Percentiles rank a stretch among this genome's conserved stretches.
Evolutionary conservation across 768 basidiomycete genomes (phyloP).

Genomic region (Mycena galopus): DNA sequence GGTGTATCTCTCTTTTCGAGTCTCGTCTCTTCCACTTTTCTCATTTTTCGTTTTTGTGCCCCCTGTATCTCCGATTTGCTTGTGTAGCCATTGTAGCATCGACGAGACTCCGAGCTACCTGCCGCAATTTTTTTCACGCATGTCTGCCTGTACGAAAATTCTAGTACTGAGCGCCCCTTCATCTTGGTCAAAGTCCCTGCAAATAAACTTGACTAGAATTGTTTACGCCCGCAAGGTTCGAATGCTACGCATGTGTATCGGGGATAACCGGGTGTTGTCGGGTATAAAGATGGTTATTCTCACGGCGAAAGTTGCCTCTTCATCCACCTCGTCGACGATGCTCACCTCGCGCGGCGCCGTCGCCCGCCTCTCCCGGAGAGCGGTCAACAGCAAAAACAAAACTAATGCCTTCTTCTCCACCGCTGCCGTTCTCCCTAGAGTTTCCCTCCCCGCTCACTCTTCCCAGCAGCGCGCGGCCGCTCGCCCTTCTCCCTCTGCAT

Average conservation of each 20-base stretch:
- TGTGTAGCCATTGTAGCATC: no score
- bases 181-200: no score
- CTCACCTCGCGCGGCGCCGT: slow-evolving; percentile 89
- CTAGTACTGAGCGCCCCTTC: no score
- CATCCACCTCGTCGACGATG: slow-evolving; percentile 66
- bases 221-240: no score
- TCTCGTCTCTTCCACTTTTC: no score
- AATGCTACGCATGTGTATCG: background rate
- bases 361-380: slow-evolving; percentile 89
- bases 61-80: no score
- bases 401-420: slow-evolving; percentile 87
- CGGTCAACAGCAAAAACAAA: slow-evolving; percentile 80
- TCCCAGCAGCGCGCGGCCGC: slow-evolving; percentile 59
- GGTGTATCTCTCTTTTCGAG: no score
- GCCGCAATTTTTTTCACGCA: no score
- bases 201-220: no score
- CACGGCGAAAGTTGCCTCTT: slow-evolving; percentile 24
- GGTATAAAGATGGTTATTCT: background rate
- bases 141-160: no score
- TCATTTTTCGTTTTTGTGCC: no score
- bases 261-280: slow-evolving; percentile 11
- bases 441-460: slow-evolving; percentile 57
- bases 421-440: slow-evolving; percentile 70
- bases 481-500: slow-evolving; percentile 63
- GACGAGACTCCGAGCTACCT: no score